Conservation (phyloP, 331 rosid species). For the Malus hybrid region DNA sequence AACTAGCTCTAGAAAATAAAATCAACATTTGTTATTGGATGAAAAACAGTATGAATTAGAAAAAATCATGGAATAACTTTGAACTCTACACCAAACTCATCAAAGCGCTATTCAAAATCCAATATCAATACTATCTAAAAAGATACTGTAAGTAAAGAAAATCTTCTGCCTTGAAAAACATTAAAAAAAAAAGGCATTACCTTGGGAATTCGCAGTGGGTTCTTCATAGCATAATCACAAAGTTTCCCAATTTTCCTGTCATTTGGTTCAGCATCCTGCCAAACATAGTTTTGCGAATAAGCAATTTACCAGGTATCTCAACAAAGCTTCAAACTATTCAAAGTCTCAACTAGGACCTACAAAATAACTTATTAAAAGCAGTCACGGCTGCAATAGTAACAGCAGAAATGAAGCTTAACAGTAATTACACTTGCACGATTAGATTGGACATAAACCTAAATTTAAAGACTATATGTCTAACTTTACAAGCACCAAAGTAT, state of each 20-base stretch:
- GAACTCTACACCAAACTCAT: neutral
- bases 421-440: neutral
- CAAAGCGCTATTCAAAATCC: neutral
- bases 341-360: neutral
- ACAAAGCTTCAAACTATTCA: neutral
- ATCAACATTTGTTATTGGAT: neutral
- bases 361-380: neutral
- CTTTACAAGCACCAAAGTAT: neutral
- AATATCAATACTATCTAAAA: neutral
- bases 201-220: slow-evolving; percentile 87
- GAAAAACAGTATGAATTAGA: neutral
- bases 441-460: neutral
- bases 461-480: neutral
- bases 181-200: slow-evolving; percentile 21
- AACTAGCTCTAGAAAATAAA: neutral
- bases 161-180: neutral
- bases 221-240: slow-evolving; percentile 82
- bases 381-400: neutral
- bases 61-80: neutral
- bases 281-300: slow-evolving; percentile 13
- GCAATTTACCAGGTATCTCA: slow-evolving; percentile 9
- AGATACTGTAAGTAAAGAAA: neutral
- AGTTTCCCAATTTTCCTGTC: slow-evolving; percentile 83
- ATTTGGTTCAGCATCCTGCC: slow-evolving; percentile 72
- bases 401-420: slow-evolving; percentile 6